Conservation (phyloP, 2,329 filamentous ascomycete genomes). For the Fusarium sp. region DNA sequence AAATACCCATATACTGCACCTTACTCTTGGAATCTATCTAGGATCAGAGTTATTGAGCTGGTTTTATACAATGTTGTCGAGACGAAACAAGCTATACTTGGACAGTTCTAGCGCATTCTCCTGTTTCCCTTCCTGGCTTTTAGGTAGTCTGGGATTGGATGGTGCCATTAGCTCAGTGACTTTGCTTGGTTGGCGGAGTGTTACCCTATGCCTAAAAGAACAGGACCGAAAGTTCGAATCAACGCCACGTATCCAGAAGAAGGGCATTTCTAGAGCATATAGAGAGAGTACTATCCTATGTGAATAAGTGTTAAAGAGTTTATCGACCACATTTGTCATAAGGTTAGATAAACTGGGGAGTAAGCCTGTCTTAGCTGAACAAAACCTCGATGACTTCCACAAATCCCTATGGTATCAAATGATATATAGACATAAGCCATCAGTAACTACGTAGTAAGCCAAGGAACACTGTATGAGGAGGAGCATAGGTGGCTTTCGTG, state of each 20-base stretch:
- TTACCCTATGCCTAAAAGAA: neutral
- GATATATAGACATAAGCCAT: too few relatives aligned
- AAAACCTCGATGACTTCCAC: neutral
- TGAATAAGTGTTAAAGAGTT: too few relatives aligned
- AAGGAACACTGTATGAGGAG: too few relatives aligned
- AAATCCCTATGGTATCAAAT: neutral
- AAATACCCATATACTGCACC: neutral
- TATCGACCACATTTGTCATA: neutral
- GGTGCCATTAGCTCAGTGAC: neutral
- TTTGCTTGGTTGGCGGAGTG: neutral
- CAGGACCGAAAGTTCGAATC: accelerated
- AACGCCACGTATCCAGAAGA: accelerated
- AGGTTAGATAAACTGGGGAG: neutral
- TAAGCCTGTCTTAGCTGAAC: accelerated
- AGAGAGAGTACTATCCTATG: accelerated
- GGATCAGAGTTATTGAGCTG: too few relatives aligned
- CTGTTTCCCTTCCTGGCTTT: slow-evolving; percentile 9
- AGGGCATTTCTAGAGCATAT: neutral
- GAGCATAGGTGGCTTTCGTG: too few relatives aligned
- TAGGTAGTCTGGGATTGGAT: slow-evolving; percentile 11
- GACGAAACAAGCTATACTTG: slow-evolving; percentile 1
- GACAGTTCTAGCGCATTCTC: neutral
- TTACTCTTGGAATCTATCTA: neutral
- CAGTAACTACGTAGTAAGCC: accelerated
- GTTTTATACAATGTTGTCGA: neutral